Evolutionary conservation across 2,329 filamentous ascomycete genomes (phyloP), one percentile per base, ranked within the genome.

Genomic region (Cryphonectria japonica): DNA sequence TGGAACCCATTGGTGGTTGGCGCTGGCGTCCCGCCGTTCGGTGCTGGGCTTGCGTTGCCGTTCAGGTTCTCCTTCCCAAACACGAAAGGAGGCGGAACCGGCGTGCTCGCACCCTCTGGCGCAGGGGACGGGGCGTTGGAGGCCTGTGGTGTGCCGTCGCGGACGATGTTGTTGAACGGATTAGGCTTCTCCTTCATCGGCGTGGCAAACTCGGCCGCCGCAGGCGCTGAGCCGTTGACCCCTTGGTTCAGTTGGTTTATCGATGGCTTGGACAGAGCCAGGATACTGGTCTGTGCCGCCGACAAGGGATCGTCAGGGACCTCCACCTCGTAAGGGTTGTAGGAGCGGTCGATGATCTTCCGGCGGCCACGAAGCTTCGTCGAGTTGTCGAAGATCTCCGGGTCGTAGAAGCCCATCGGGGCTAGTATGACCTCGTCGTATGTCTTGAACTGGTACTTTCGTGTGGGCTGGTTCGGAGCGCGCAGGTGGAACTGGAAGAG

Each of bases 401-500:
- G 95, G 72, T 95, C 92, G 80, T 97, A 98, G 77, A 95, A 93
- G n/a, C 94, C 95, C 91, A 97, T 94, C 0, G 95, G 92, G 0
- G 96, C 92, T n/a, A 99, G 86, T 76, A 97, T 93, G 32, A 97
- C 92, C 80, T 98, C 96, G 76, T 99, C 96, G 78, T 98, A 99
- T 0, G 93, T 95, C 85, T 98, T 98, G 86, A 98, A 98, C 57
- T 91, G 89, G 81, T 97, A 98, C 81, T 97, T 98, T 74, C 91
- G 88, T 1, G 96, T 99, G 67, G 96, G 92, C 78, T 97, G 91
- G 68, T 94, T 94, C 1, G 93, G 92, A 13, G 93, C 93, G 39
- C 96, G 92, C 22, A 99, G 88, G 80, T 98, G 94, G 78, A 98
- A 98, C 76, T 97, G 92, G 82, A 89, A 93, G 3, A 93, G 86